Evolutionary conservation across 768 basidiomycete genomes (phyloP), one percentile per base, ranked within the genome.

Genomic region (Tulasnella sp.): DNA sequence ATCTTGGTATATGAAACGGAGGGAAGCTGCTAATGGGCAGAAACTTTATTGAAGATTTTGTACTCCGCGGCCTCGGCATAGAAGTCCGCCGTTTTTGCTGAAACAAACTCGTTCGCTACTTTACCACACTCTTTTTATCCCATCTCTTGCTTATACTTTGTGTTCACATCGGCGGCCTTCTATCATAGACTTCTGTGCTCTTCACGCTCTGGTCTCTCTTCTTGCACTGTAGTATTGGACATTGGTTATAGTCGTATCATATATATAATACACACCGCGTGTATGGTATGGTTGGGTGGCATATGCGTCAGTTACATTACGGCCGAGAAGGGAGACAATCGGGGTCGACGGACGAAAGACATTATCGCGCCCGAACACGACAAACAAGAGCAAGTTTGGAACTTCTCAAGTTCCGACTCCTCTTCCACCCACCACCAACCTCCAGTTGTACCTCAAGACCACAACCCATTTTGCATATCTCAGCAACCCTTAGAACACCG

Each of bases 341-440:
- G 58, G 58, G 29, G 29, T 64, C 29, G 29, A 31, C 58, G 58
- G 58, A 64, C 58, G 58, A 64, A 1, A 64, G 58, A 29, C 29
- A n/a, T 19, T n/a, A 31, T 7, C 58, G 58, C 58, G 22, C 25
- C 31, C 29, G 25, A 34, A 64, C 29, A 64, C 29, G 58, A 25
- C 31, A 64, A 64, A 64, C 58, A 64, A 29, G 22, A 11, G 58
- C 58, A 64, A 64, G 58, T 25, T 34, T 64, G 58, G 58, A 64
- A 64, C 58, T 64, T 64, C 29, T 64, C 25, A n/a, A 3, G 58
- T 34, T 64, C 58, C 58, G 58, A 29, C 58, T 64, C 58, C 58
- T 64, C 58, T 64, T 64, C 31, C 58, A 64, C 58, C n/a, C 42
- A 64, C 58, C 58, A 64, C 58, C 58, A 64, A 64, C 58, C 58